phyloP scores from a whole-genome alignment of 192 early-diverging fungal genomes.

The Entomortierella beljakovae region DNA sequence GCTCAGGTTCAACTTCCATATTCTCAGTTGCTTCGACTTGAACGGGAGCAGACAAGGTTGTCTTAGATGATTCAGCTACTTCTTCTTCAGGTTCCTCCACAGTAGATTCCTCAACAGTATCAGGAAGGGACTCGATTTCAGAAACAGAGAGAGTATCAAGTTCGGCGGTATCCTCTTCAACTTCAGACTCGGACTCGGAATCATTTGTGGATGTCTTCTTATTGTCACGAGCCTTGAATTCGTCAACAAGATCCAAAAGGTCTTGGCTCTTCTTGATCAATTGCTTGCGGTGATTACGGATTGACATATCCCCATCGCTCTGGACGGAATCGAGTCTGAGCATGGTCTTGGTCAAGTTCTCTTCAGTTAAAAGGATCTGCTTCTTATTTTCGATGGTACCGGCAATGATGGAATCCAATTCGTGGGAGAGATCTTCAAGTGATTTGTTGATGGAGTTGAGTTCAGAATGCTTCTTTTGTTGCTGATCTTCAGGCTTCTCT shows the following conservation, averaged over 20 bases:
- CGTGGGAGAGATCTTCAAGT: constrained; percentile 27
- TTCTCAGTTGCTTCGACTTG: not conserved
- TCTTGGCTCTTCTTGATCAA: constrained; percentile 45
- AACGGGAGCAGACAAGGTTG: not conserved
- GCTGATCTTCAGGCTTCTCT: not conserved
- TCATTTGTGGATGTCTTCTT: not conserved
- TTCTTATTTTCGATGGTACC: constrained; percentile 42
- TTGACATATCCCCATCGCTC: constrained; percentile 33
- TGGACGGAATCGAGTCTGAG: constrained; percentile 37
- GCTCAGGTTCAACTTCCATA: constrained; percentile 3
- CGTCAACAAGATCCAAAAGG: constrained; percentile 40
- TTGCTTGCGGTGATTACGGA: constrained; percentile 37
- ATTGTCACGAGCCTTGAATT: constrained; percentile 36
- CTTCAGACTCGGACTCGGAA: constrained; percentile 3
- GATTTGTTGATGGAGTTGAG: constrained; percentile 35
- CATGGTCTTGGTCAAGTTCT: constrained; percentile 52
- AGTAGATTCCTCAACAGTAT: not conserved
- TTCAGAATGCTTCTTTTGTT: constrained; percentile 31
- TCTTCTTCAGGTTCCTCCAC: not conserved
- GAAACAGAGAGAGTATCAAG: constrained; percentile 33
- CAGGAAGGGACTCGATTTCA: constrained; percentile 44
- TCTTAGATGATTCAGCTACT: not conserved
- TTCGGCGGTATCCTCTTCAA: not conserved
- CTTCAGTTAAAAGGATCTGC: constrained; percentile 42
- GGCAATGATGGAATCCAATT: constrained; percentile 20